Conservation (phyloP, 2,329 filamentous ascomycete species). For the Sphaceloma murrayae region DNA sequence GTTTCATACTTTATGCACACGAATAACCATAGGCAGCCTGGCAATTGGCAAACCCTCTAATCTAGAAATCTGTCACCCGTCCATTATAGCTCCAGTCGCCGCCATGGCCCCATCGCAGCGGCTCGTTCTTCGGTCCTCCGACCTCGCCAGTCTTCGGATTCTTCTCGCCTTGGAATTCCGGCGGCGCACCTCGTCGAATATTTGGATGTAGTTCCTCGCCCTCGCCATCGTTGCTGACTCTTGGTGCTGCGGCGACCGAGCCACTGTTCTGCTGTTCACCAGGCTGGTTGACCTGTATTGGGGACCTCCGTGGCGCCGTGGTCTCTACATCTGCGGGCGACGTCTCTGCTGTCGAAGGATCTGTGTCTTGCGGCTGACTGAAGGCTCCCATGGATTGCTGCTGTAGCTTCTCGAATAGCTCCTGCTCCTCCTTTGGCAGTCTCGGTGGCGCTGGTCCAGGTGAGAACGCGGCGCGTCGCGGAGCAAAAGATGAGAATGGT, state of each 20-base stretch:
- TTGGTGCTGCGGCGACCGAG: conserved; percentile 22
- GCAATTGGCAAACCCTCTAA: too few species aligned
- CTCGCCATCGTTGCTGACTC: conserved; percentile 42
- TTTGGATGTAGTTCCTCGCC: conserved; percentile 61
- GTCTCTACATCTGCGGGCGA: conserved; percentile 23
- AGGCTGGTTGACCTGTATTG: conserved; percentile 25
- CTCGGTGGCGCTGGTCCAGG: conserved; percentile 65
- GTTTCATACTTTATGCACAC: too few species aligned
- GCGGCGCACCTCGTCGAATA: conserved; percentile 64
- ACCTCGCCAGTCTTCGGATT: conserved; percentile 95
- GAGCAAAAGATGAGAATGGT: conserved; percentile 34
- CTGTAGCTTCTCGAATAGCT: conserved; percentile 81
- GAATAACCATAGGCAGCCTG: too few species aligned
- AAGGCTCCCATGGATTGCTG: conserved; percentile 65
- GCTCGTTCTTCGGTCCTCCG: conserved; percentile 95
- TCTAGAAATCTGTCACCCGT: conserved; percentile 78
- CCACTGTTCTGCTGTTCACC: conserved; percentile 30
- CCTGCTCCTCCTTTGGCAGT: conserved; percentile 79
- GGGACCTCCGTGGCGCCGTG: conserved; percentile 27
- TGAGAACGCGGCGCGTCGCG: conserved; percentile 31
- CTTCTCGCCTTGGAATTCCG: conserved; percentile 84
- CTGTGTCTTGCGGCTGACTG: conserved; percentile 39
- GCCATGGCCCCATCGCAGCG: conserved; percentile 68
- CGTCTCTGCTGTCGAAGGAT: conserved; percentile 23
- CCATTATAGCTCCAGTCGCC: conserved; percentile 94